Evolutionary conservation across 768 basidiomycete genomes (phyloP), one percentile per base, ranked within the genome.

Genomic region (Mrakia gelida): DNA sequence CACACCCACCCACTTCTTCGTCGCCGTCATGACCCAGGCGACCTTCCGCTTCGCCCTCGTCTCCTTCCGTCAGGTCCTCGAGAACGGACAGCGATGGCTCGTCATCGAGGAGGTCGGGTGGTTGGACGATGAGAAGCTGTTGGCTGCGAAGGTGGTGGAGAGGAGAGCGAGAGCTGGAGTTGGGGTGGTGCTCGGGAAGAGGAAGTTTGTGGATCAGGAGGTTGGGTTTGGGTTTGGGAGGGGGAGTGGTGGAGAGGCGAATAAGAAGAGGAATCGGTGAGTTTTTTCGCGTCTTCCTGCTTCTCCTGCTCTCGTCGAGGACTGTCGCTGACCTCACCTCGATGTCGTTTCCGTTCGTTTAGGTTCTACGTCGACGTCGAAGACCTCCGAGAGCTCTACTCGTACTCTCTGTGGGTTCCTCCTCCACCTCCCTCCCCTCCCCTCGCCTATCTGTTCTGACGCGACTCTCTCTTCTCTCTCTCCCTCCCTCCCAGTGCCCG

Each of bases 31-130:
- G 79, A 90, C 90, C 0, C 91, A 93, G 78, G 87, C 90, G 67
- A 89, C 90, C 73, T 91, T 94, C 81, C 89, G 89, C 68, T 95
- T 91, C 82, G 95, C 93, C 10, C 87, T 96, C 56, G 91, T 96
- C 73, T 90, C 89, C 23, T 75, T 84, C 11, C 75, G 76, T 26
- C 81, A 80, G 65, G 56, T 81, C 5, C 59, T 76, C n/a, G 77
- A 81, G 28, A 82, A 81, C 2, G 83, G 84, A 45, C 73, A 72
- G 28, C 76, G 76, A 9, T 81, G 81, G 65, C 21, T 83, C 10
- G 81, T 81, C 70, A 56, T 84, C 7, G 79, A 63, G 0, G 79
- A 81, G 41, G 49, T 85, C 11, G 81, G 80, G 45, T 81, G 80
- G 75, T 71, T 83, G 54, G 73, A 82, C 16, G 71, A 77, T 63